Conservation (phyloP, 148 eudicot genomes). For the Cornus suecica region DNA sequence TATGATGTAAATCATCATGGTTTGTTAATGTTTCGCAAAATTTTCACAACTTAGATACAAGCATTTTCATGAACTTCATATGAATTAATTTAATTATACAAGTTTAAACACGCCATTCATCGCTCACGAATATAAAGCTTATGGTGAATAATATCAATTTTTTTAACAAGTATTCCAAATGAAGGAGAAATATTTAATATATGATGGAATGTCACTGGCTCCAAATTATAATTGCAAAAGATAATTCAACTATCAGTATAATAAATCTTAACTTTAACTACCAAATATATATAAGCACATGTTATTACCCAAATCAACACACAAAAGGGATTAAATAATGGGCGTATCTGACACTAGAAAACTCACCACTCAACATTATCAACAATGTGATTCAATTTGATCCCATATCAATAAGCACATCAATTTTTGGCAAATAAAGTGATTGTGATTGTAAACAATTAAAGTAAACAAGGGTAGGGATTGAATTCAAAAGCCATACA, state of each 20-base stretch:
- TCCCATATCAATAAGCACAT: neutral
- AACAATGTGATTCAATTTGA: neutral
- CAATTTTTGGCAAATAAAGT: neutral
- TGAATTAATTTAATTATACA: no score
- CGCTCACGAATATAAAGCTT: neutral
- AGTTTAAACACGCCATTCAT: neutral
- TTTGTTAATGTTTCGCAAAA: neutral
- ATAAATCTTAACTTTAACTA: neutral
- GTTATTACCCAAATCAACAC: no score
- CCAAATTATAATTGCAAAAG: neutral
- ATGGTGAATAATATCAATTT: neutral
- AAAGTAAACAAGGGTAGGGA: neutral
- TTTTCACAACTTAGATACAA: neutral
- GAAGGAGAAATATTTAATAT: no score
- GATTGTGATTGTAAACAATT: neutral
- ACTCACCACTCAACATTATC: no score
- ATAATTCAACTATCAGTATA: neutral
- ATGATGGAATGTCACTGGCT: no score
- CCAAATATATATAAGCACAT: no score
- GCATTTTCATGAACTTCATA: no score
- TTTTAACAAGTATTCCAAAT: neutral
- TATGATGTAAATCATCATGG: neutral
- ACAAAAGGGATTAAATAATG: no score
- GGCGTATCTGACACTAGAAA: no score
- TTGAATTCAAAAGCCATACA: neutral